phyloP scores from a whole-genome alignment of 768 basidiomycete genomes.

The Pleurotus cornucopiae region DNA sequence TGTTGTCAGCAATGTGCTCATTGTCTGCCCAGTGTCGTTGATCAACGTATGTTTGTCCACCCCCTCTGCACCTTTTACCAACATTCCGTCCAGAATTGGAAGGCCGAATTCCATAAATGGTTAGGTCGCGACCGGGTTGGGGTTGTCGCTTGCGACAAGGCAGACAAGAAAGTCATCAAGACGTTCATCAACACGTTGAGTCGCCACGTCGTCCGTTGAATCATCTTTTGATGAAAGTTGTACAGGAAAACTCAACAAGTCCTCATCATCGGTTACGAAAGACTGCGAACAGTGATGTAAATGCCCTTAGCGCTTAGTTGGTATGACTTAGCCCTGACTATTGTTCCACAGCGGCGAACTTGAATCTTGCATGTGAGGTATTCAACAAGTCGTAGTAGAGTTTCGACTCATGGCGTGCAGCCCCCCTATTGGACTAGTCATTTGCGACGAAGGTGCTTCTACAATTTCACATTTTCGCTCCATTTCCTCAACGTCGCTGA shows the following conservation, averaged over 20 bases:
- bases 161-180: constrained; percentile 44
- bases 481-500: not conserved
- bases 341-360: constrained; percentile 42
- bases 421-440: constrained; percentile 87
- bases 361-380: constrained; percentile 57
- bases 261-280: constrained; percentile 93
- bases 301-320: constrained; percentile 17
- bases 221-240: not conserved
- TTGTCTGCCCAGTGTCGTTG: constrained; percentile 92
- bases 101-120: constrained; percentile 92
- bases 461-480: not conserved
- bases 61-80: constrained; percentile 1
- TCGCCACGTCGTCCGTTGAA: not conserved
- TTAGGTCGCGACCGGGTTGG: constrained; percentile 44
- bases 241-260: constrained; percentile 74
- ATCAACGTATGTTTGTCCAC: constrained; percentile 53
- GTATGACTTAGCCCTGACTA: too few species aligned
- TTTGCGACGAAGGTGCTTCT: constrained; percentile 86
- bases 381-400: not conserved
- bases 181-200: constrained; percentile 73
- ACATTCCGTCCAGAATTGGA: constrained; percentile 74
- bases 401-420: constrained; percentile 27
- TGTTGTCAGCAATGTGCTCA: constrained; percentile 74
- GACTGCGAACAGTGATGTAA: constrained; percentile 78
- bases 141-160: constrained; percentile 42